Percentiles rank a stretch among this genome's conserved stretches.
These are phyloP conservation scores for Epichloe brachyelytri DNA, from an alignment of 2,329 filamentous ascomycete genomes.

Conservation along the genomic window DNA sequence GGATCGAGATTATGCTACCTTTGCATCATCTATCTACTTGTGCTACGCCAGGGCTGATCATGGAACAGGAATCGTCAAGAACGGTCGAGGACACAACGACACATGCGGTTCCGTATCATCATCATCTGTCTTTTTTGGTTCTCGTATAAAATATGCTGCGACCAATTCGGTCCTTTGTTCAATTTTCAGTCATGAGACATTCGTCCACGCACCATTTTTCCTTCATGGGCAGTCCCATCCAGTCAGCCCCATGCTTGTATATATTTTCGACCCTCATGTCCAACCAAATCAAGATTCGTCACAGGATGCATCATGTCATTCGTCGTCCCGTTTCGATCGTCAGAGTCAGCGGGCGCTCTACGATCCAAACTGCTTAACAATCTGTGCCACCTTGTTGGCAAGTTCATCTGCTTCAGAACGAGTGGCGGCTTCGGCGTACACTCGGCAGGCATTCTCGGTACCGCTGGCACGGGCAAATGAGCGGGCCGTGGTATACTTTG, in stretches of 20 bases:
- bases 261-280: neutral
- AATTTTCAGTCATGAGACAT: neutral
- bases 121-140: neutral
- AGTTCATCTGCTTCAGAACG: conserved; percentile 84
- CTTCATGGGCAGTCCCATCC: neutral
- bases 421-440: conserved; percentile 90
- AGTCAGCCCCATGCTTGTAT: neutral
- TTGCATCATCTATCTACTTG: too few species aligned
- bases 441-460: conserved; percentile 89
- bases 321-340: neutral
- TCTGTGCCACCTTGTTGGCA: conserved; percentile 65
- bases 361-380: conserved; percentile 49
- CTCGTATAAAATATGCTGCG: neutral
- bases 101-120: neutral
- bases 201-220: neutral
- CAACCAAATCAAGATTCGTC: neutral
- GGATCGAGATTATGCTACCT: too few species aligned
- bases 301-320: neutral
- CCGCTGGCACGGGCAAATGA: conserved; percentile 87
- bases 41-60: too few species aligned
- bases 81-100: neutral
- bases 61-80: neutral
- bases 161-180: neutral
- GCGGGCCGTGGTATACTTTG: conserved; percentile 77
- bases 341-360: conserved; percentile 9